Evolutionary conservation across 495 filamentous ascomycete species (phyloP), one percentile per base, ranked within the genome.

Genomic region (Articulospora tetracladia): DNA sequence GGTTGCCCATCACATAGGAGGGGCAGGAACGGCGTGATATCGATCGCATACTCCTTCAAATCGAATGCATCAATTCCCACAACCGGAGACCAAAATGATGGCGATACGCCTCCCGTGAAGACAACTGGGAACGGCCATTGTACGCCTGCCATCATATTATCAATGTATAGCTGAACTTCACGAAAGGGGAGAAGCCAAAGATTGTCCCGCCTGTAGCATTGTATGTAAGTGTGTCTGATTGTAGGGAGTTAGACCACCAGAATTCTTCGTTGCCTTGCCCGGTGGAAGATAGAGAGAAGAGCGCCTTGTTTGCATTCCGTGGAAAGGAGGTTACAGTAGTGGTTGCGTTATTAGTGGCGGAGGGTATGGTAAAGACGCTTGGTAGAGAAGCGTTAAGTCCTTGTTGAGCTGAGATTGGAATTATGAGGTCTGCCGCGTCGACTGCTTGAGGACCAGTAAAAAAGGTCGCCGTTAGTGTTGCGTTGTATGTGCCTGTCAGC

Each of bases 61-160:
- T 96, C 92, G 68, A 92, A 96, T 1, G 90, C 83, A 55, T 93
- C 87, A 47, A 92, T 90, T 0, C 92, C 91, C 8, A 91, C 91
- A 59, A 96, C 85, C 1, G 92, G 92, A 0, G 89, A 78, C 86
- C 92, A 95, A 39, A 95, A 79, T 0, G 83, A 85, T 0, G 92
- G 92, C 1, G 85, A 86, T 1, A 97, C 83, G 1, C 92, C 92
- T 6, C 92, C 92, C 1, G 92, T 95, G 64, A 96, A 96, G 26
- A 96, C 90, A 26, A 92, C 77, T 0, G 90, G 88, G 59, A 93
- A 94, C 1, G 92, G 92, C 89, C 88, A 95, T 10, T 83, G 79
- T 2, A 93, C 88, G 0, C 92, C 92, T 13, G 90, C 89, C 6
- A 94, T 71, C 25, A 77, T 74, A 1, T 82, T 88, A 65, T 96